These are phyloP conservation scores for Zymoseptoria ardabiliae DNA, from an alignment of 2,329 filamentous ascomycete species.

Conservation along the genomic window DNA sequence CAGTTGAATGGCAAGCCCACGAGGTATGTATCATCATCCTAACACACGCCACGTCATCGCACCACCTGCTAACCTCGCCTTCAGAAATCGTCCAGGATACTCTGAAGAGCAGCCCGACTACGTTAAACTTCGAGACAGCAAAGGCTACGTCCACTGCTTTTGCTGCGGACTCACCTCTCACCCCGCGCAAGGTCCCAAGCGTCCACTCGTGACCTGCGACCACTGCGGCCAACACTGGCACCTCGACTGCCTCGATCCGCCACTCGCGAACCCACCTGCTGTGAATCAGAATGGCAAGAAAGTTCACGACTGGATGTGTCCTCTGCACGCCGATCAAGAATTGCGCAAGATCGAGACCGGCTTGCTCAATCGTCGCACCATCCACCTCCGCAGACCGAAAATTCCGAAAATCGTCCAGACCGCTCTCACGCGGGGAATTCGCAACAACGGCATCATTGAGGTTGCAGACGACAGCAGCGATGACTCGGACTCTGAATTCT, in stretches of 20 bases:
- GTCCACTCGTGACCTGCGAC: conserved; percentile 79
- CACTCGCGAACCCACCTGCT: conserved; percentile 69
- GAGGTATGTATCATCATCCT: conserved; percentile 42
- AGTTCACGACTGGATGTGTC: conserved; percentile 75
- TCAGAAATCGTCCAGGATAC: conserved; percentile 30
- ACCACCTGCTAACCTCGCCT: not conserved
- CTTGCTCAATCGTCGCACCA: conserved; percentile 26
- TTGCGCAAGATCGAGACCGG: conserved; percentile 49
- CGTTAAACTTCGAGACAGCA: conserved; percentile 49
- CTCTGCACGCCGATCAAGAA: conserved; percentile 74
- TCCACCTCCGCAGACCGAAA: conserved; percentile 46
- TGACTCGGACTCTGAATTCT: conserved; percentile 40
- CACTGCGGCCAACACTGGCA: conserved; percentile 80
- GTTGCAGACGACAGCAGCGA: conserved; percentile 37
- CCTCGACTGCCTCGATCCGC: conserved; percentile 82
- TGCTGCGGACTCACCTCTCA: conserved; percentile 59
- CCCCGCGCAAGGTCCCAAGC: conserved; percentile 39
- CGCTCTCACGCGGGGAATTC: conserved; percentile 53
- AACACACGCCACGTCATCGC: not conserved
- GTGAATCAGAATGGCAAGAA: conserved; percentile 45
- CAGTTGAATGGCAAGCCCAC: conserved; percentile 45
- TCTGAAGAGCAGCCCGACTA: conserved; percentile 38
- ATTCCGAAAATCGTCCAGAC: conserved; percentile 43
- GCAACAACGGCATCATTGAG: conserved; percentile 43
- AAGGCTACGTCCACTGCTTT: conserved; percentile 74